Conservation (phyloP, 306 rosid species). For the Castanospermum australe region DNA sequence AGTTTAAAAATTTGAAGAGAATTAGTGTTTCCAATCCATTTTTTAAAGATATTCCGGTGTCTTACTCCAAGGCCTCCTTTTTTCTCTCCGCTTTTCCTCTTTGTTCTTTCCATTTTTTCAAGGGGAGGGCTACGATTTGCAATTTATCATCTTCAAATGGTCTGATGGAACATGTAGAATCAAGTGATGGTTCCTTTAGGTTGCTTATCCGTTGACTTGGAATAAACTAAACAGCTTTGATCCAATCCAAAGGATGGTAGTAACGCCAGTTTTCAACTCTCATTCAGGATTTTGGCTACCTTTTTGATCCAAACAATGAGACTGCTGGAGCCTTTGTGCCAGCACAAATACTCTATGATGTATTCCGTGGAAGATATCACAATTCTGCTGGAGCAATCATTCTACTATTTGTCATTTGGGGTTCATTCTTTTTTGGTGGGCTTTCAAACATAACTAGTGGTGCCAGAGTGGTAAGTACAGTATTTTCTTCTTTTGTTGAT, state of each 20-base stretch:
- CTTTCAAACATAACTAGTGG: constrained; percentile 87
- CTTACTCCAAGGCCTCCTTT: not conserved
- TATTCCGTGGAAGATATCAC: constrained; percentile 80
- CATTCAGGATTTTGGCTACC: constrained; percentile 63
- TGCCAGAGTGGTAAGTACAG: constrained; percentile 78
- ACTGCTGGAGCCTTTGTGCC: constrained; percentile 85
- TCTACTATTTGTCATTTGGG: constrained; percentile 72
- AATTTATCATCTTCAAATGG: not conserved
- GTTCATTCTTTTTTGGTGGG: constrained; percentile 88
- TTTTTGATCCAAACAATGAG: constrained; percentile 65
- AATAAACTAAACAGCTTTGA: not conserved
- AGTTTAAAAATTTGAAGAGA: not conserved
- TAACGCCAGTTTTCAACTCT: constrained; percentile 12
- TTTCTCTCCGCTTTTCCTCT: not conserved
- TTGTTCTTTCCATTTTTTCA: not conserved
- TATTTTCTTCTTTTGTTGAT: not conserved
- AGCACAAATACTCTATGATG: constrained; percentile 86
- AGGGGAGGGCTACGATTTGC: not conserved
- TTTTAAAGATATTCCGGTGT: not conserved
- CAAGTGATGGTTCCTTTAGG: not conserved
- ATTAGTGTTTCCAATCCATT: not conserved
- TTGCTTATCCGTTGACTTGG: not conserved
- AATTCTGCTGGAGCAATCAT: constrained; percentile 68
- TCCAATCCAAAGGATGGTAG: not conserved
- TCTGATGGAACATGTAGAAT: not conserved